Evolutionary conservation across 352 stramenopile genomes (phyloP), one percentile per base, ranked within the genome.

Genomic region (Lagenidium giganteum): DNA sequence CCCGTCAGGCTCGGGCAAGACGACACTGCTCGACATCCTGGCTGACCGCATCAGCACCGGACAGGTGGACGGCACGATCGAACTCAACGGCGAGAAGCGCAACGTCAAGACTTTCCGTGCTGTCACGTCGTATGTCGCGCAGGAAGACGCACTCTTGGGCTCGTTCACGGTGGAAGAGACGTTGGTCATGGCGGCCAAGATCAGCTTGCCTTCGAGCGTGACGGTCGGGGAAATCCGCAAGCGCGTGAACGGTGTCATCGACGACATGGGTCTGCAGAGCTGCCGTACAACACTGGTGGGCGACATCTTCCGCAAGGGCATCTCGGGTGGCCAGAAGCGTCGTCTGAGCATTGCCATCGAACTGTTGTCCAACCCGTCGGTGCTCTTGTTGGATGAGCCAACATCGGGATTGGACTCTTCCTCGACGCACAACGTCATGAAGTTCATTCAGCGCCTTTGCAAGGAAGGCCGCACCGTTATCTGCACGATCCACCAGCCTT

Each of bases 301-400:
- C 22, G 80, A 87, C 42, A 61, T 88, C 21, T 91, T 90, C 47
- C 55, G 64, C 25, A 80, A 87, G 40, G 83, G 83, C 7, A 53
- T 95, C 7, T 82, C 60, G 6, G 81, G 79, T 17, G 85, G 83
- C 41, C 81, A 95, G 34, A 88, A 91, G 33, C 60, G 77, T 3
- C 67, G 85, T 17, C 61, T 96, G 3, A 74, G 55, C 14, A 85
- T 96, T 40, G 86, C 64, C 4, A 70, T 95, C 13, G 84, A 93
- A 46, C 51, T 95, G 20, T 54, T 95, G 11, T 72, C 59, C 3
- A 66, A 77, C 42, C 83, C 86, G 13, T 63, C 51, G 1, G 68
- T 95, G 16, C 38, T 96, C 8, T 84, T 93, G 39, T 51, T 95
- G 4, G 85, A 95, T 42, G 78, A 95, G 46, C 76, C 81, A 8